Evolutionary conservation across 768 basidiomycete species (phyloP).

Genomic region (Auricularia cornea): DNA sequence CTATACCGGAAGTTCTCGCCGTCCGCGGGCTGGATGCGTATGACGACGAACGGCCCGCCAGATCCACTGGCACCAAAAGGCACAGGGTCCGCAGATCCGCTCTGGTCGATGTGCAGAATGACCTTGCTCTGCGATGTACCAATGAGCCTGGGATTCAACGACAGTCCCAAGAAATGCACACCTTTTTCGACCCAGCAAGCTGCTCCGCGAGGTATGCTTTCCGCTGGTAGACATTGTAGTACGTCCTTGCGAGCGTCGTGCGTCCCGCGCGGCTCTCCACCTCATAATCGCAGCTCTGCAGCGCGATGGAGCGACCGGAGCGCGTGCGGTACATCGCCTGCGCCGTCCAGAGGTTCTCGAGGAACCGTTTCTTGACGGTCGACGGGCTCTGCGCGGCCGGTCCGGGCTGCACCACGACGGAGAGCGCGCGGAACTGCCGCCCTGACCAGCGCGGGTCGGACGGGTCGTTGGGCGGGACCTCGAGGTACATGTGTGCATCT

Average conservation of each 20-base stretch:
- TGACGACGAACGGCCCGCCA: slow-evolving; percentile 63
- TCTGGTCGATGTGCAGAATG: slow-evolving; percentile 75
- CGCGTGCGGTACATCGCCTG: slow-evolving; percentile 76
- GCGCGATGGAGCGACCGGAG: slow-evolving; percentile 61
- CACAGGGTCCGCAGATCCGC: slow-evolving; percentile 66
- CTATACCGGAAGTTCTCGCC: slow-evolving; percentile 75
- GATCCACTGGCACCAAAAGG: slow-evolving; percentile 55
- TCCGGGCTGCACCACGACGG: slow-evolving; percentile 69
- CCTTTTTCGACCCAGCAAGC: slow-evolving; percentile 46
- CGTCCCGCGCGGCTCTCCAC: slow-evolving; percentile 60
- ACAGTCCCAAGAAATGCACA: slow-evolving; percentile 20
- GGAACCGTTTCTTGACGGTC: slow-evolving; percentile 68
- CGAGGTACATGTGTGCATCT: slow-evolving; percentile 85
- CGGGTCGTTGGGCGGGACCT: slow-evolving; percentile 73
- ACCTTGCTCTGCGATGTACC: slow-evolving; percentile 60
- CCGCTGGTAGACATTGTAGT: slow-evolving; percentile 82
- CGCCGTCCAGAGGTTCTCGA: slow-evolving; percentile 83
- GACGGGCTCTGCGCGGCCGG: slow-evolving; percentile 17
- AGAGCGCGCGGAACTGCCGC: slow-evolving; percentile 71
- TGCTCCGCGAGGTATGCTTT: slow-evolving; percentile 68
- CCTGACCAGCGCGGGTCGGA: slow-evolving; percentile 74
- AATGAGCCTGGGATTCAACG: slow-evolving; percentile 4
- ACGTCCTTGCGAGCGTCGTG: slow-evolving; percentile 65
- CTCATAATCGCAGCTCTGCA: slow-evolving; percentile 64
- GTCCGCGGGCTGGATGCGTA: slow-evolving; percentile 74